A percentile compares a stretch with the other conserved stretches of the same genome.
Conservation (phyloP, 106 monocot genomes). For the Platanthera guangdongensis region DNA sequence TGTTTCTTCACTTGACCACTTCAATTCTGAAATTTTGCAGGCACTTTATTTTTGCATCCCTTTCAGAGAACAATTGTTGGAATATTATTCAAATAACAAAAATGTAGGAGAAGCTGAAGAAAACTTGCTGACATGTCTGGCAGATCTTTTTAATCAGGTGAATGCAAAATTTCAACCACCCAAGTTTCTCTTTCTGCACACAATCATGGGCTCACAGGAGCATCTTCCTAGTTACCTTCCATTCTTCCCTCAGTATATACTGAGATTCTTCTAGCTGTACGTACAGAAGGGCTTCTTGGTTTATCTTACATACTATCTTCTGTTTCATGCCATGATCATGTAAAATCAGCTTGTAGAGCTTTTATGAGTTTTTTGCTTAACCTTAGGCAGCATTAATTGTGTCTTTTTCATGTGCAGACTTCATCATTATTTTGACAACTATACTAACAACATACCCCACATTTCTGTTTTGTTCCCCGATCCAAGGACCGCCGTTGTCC, state of each 20-base stretch:
- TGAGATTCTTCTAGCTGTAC: not conserved
- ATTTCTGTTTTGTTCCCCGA: too few species aligned
- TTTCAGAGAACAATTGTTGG: conserved; percentile 85
- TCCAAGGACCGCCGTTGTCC: too few species aligned
- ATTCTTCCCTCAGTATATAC: not conserved
- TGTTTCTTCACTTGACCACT: not conserved
- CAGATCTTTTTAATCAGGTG: conserved; percentile 93
- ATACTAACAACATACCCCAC: too few species aligned
- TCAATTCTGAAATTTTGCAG: conserved; percentile 28
- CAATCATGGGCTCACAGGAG: not conserved
- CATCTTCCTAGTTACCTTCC: not conserved
- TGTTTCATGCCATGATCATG: too few species aligned
- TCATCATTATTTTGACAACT: too few species aligned
- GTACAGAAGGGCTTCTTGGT: not conserved
- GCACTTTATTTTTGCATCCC: conserved; percentile 90
- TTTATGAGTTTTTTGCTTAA: too few species aligned
- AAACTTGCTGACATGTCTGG: conserved; percentile 86
- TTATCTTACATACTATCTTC: too few species aligned
- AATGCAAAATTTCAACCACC: conserved; percentile 1
- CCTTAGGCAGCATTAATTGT: too few species aligned
- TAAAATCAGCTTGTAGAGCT: too few species aligned
- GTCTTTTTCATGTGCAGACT: too few species aligned
- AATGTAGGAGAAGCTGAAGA: conserved; percentile 61
- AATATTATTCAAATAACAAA: conserved; percentile 79
- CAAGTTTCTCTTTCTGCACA: not conserved